Conservation (phyloP, 2,329 filamentous ascomycete genomes). For the Ampelomyces quisqualis region DNA sequence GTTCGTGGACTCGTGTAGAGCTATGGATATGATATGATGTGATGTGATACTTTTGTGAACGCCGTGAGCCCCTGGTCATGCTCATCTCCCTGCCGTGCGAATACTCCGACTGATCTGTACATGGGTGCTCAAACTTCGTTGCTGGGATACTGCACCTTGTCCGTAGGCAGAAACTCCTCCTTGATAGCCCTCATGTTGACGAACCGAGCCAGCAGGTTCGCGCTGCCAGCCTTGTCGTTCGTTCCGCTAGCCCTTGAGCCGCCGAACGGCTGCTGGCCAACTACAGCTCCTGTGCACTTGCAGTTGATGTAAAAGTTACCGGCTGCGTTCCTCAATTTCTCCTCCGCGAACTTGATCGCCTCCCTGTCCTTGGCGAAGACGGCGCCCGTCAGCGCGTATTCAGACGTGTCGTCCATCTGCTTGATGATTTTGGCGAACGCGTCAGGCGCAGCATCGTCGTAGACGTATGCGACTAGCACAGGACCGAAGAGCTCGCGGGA, state of each 20-base stretch:
- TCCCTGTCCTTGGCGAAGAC: constrained; percentile 71
- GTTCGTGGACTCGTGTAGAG: too few relatives aligned
- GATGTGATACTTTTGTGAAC: not conserved
- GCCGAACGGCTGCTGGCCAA: constrained; percentile 55
- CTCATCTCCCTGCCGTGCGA: not conserved
- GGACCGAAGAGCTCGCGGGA: constrained; percentile 82
- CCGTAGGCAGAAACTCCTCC: constrained; percentile 55
- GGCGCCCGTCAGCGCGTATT: constrained; percentile 76
- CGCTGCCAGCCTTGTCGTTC: constrained; percentile 59
- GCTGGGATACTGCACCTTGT: constrained; percentile 55
- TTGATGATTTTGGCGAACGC: constrained; percentile 63
- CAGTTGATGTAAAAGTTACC: constrained; percentile 88
- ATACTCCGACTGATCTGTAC: too few relatives aligned
- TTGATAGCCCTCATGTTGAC: constrained; percentile 59
- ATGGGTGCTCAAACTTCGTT: constrained; percentile 48
- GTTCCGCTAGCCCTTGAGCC: constrained; percentile 58
- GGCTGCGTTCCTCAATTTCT: constrained; percentile 69
- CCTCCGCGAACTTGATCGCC: constrained; percentile 67
- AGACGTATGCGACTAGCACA: constrained; percentile 71
- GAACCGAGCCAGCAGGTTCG: constrained; percentile 54
- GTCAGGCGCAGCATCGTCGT: constrained; percentile 64
- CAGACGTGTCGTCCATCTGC: constrained; percentile 68
- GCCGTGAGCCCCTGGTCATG: not conserved
- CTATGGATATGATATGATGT: too few relatives aligned
- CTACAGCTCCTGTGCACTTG: constrained; percentile 62